These are phyloP conservation scores for Dryadomyces quercus-mongolicae DNA, from an alignment of 2,329 filamentous ascomycete species.

Conservation along the genomic window DNA sequence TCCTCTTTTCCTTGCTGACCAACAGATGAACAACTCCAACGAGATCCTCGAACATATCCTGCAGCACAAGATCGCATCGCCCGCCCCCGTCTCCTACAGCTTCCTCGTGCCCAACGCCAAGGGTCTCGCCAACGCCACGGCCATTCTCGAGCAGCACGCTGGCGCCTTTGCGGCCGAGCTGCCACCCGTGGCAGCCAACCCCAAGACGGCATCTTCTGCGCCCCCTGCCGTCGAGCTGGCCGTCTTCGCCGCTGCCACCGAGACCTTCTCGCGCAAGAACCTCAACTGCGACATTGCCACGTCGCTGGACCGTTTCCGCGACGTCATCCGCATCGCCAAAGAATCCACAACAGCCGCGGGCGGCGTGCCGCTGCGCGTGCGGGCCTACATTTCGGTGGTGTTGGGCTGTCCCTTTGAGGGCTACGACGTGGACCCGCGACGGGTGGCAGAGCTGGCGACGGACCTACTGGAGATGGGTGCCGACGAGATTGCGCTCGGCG, in stretches of 20 bases:
- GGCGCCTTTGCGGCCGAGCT: slow-evolving; percentile 37
- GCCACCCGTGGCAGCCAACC: slow-evolving; percentile 17
- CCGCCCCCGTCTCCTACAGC: slow-evolving; percentile 55
- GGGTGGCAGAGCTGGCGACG: slow-evolving; percentile 53
- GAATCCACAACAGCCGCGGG: slow-evolving; percentile 27
- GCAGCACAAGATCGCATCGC: slow-evolving; percentile 39
- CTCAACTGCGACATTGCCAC: slow-evolving; percentile 70
- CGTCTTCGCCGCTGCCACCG: slow-evolving; percentile 65
- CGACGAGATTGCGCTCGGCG: slow-evolving; percentile 80
- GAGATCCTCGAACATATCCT: slow-evolving; percentile 62
- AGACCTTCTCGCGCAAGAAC: slow-evolving; percentile 69
- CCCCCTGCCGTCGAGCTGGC: slow-evolving; percentile 26
- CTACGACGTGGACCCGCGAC: slow-evolving; percentile 48
- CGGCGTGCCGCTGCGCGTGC: slow-evolving; percentile 45
- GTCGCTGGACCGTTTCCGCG: slow-evolving; percentile 56
- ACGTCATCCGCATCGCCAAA: slow-evolving; percentile 59
- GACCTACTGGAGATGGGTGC: slow-evolving; percentile 74
- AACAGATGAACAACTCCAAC: slow-evolving; percentile 66
- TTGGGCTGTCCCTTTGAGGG: slow-evolving; percentile 70
- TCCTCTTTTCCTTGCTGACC: not conserved
- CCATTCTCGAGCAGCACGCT: slow-evolving; percentile 39
- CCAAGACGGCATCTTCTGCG: slow-evolving; percentile 7
- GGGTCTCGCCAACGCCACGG: slow-evolving; percentile 52
- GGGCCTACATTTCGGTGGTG: slow-evolving; percentile 72
- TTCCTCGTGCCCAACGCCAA: slow-evolving; percentile 71